Percentiles rank a stretch among this genome's conserved stretches.
Evolutionary conservation across 2,329 filamentous ascomycete species (phyloP).

Genomic region (Tolypocladium album): DNA sequence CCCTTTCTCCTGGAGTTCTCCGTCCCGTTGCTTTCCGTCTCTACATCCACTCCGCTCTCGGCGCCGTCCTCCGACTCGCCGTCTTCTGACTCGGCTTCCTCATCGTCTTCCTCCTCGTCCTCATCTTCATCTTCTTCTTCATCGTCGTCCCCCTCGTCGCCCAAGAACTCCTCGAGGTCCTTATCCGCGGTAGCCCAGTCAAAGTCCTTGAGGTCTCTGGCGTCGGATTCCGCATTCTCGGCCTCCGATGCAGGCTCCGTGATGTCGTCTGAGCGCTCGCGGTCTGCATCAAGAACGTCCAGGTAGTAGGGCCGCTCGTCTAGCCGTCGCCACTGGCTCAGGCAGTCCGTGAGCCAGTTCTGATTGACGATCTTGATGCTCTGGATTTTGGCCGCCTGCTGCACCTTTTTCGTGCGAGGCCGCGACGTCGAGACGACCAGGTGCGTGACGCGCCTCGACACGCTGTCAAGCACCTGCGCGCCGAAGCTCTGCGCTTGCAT

Average conservation of each 20-base stretch:
- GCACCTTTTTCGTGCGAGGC: conserved; percentile 81
- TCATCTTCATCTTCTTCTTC: conserved; percentile 34
- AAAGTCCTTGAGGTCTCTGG: conserved; percentile 41
- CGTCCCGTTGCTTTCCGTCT: conserved; percentile 16
- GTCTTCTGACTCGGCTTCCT: conserved; percentile 8
- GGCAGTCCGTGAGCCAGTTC: conserved; percentile 77
- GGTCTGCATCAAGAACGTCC: conserved; percentile 61
- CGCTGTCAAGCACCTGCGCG: conserved; percentile 46
- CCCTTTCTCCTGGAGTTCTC: conserved; percentile 14
- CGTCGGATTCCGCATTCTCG: conserved; percentile 17
- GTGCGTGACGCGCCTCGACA: conserved; percentile 58
- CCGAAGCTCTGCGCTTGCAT: conserved; percentile 83
- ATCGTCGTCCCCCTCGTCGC: conserved; percentile 39
- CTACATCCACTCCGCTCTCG: conserved; percentile 12
- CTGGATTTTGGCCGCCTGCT: conserved; percentile 68
- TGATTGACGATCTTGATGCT: conserved; percentile 86
- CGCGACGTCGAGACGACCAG: conserved; percentile 60
- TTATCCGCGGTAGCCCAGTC: conserved; percentile 57
- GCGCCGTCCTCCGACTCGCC: conserved; percentile 6
- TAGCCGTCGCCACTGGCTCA: conserved; percentile 72
- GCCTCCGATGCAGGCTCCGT: conserved; percentile 19
- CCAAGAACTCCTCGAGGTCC: conserved; percentile 67
- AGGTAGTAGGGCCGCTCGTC: conserved; percentile 73
- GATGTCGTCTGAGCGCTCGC: conserved; percentile 24
- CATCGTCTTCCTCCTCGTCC: conserved; percentile 12